Evolutionary conservation across 2,329 filamentous ascomycete species (phyloP).

Genomic region (Ascochyta lentis): DNA sequence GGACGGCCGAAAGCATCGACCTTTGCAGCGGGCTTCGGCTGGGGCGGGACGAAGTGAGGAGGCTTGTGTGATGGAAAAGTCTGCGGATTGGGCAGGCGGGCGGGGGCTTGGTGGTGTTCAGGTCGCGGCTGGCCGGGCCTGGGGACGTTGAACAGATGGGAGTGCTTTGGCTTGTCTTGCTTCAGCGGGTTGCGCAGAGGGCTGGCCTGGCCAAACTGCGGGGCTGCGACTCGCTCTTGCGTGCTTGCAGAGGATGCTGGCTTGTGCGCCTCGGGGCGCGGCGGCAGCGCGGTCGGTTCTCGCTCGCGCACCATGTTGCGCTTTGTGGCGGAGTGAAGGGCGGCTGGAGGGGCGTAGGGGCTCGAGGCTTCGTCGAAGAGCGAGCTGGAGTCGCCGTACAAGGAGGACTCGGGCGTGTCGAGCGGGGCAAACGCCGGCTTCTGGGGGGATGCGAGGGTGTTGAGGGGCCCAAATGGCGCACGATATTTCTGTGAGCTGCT

Average conservation of each 20-base stretch:
- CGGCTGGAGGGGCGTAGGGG: constrained; percentile 11
- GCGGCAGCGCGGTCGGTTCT: constrained; percentile 51
- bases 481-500: constrained; percentile 38
- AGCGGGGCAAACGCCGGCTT: constrained; percentile 34
- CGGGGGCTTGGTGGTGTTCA: constrained; percentile 56
- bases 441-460: constrained; percentile 43
- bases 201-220: constrained; percentile 66
- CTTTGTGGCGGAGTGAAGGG: not conserved
- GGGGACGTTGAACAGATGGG: constrained; percentile 60
- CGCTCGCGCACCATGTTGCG: constrained; percentile 60
- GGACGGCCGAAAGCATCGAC: constrained; percentile 30
- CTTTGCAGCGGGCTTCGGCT: constrained; percentile 7
- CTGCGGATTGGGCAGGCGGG: constrained; percentile 32
- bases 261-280: constrained; percentile 27
- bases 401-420: constrained; percentile 8
- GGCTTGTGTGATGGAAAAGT: constrained; percentile 16
- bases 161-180: constrained; percentile 37
- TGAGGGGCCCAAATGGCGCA: constrained; percentile 41
- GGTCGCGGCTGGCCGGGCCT: constrained; percentile 56
- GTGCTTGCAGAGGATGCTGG: constrained; percentile 35
- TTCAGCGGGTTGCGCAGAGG: constrained; percentile 60
- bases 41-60: not conserved
- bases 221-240: constrained; percentile 37
- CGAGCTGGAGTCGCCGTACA: constrained; percentile 43
- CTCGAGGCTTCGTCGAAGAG: constrained; percentile 42